Base-by-base conservation (phyloP, 805 yeast genomes). In the Candida silvicultrix region DNA sequence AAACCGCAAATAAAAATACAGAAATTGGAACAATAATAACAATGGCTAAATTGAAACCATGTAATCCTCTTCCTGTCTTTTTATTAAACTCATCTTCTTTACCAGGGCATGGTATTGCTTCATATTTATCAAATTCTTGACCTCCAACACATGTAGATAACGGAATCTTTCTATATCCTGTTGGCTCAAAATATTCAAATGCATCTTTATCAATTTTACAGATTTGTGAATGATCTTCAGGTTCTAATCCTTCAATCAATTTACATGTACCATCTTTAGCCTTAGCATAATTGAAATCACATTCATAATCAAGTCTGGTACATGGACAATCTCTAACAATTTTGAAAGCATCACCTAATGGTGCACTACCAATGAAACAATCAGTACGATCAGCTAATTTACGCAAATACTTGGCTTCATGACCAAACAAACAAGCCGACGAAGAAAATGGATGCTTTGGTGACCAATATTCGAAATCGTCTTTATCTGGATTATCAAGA, bases 131-230 rank as follows among this genome's bases (percentile, higher is more conserved):
- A 45, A 87, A 74, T 47, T 74, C 72, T 47, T 79, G 65, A 1
- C 98, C 98, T 14, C 89, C 95, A 40, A 70, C 73, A 68, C 99
- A 94, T 0, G 97, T 87, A 11, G 94, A 84, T 50, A 86, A 62
- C 1, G 96, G 92, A 23, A 90, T 77, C 56, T 81, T 81, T 62
- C 99, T 78, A 63, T 94, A 94, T 0, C 99, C 99, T 0, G 98
- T 89, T 11, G 96, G 89, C 56, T 83, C 85, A 68, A 80, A 87
- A 63, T 80, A 90, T 59, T 86, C 89, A 50, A 82, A 65, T 0
- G 75, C 74, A 42, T 74, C 73, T 6, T 77, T 68, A 45, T 75
- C 72, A 38, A 45, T 31, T 45, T 69, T 71, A 64, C 98, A 88
- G 45, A 77, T 70, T 49, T 75, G 80, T 19, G 74, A 66, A 41